Conservation (phyloP, 2,329 filamentous ascomycete species). For the Ampelomyces quisqualis region DNA sequence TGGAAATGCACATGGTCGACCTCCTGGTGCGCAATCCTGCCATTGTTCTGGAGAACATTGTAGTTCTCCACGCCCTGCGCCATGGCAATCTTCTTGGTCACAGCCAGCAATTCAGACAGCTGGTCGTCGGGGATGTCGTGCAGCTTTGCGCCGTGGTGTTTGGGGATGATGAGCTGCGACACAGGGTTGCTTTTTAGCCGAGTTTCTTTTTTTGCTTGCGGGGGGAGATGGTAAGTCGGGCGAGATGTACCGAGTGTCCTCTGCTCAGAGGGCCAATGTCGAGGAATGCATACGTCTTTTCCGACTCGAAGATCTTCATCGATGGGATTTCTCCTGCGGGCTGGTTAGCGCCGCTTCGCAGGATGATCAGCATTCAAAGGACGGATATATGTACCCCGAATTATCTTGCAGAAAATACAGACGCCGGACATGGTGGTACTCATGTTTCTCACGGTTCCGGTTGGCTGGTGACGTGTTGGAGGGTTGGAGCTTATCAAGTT, state of each 20-base stretch:
- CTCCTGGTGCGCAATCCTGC: slow-evolving; percentile 82
- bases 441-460: slow-evolving; percentile 11
- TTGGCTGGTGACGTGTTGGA: slow-evolving; percentile 23
- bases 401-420: slow-evolving; percentile 98
- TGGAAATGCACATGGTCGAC: slow-evolving; percentile 97
- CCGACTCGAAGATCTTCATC: slow-evolving; percentile 93
- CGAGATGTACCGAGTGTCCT: slow-evolving; percentile 75
- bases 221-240: neutral
- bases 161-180: slow-evolving; percentile 86
- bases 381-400: slow-evolving; percentile 74
- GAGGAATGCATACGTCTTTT: slow-evolving; percentile 91
- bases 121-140: slow-evolving; percentile 89
- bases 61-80: slow-evolving; percentile 78
- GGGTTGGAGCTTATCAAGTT: slow-evolving; percentile 9
- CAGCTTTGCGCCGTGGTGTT: slow-evolving; percentile 89
- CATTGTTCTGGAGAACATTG: slow-evolving; percentile 97
- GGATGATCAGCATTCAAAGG: too few species aligned
- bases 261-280: slow-evolving; percentile 88
- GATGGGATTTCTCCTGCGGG: slow-evolving; percentile 83
- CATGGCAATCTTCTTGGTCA: slow-evolving; percentile 81
- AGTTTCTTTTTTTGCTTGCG: too few species aligned
- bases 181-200: too few species aligned
- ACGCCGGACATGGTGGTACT: slow-evolving; percentile 59
- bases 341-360: slow-evolving; percentile 14
- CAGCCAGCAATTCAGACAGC: slow-evolving; percentile 77